phyloP scores from a whole-genome alignment of 2,329 filamentous ascomycete species.

The Clonostachys solani region DNA sequence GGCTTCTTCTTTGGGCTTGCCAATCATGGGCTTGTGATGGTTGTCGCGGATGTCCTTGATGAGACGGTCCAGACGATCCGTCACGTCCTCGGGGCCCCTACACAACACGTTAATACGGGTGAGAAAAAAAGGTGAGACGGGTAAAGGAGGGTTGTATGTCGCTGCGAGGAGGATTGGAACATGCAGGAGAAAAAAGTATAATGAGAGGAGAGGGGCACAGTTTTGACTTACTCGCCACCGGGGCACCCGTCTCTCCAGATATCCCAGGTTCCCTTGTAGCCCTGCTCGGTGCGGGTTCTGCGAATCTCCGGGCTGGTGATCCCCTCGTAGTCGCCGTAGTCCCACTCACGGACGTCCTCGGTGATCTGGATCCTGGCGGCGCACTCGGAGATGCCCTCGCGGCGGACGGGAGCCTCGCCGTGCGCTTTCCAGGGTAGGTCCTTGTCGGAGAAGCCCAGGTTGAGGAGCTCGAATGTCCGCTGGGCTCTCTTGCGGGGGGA shows the following conservation, averaged over 20 bases:
- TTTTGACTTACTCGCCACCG: conserved; percentile 66
- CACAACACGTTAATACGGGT: background rate
- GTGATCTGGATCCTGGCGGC: conserved; percentile 61
- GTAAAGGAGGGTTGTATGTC: background rate
- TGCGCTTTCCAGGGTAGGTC: conserved; percentile 64
- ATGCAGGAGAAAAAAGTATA: background rate
- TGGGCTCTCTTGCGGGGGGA: conserved; percentile 83
- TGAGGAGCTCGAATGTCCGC: conserved; percentile 83
- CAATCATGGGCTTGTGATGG: conserved; percentile 61
- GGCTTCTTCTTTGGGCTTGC: conserved; percentile 37
- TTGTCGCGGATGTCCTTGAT: conserved; percentile 70
- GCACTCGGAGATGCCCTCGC: conserved; percentile 39
- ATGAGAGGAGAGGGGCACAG: background rate
- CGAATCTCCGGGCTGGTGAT: conserved; percentile 69
- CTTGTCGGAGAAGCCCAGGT: conserved; percentile 60
- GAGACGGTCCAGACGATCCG: conserved; percentile 66
- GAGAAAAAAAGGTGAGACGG: background rate
- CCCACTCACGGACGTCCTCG: conserved; percentile 76
- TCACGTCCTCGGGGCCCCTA: conserved; percentile 69
- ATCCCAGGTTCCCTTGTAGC: conserved; percentile 63
- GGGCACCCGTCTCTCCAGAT: conserved; percentile 89
- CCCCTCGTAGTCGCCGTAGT: conserved; percentile 85
- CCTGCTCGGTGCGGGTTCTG: conserved; percentile 49
- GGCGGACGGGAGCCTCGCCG: conserved; percentile 23
- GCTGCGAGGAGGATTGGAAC: too few species aligned